Base-by-base conservation (phyloP, 805 yeast genomes). In the Ascoidea rubescens region DNA sequence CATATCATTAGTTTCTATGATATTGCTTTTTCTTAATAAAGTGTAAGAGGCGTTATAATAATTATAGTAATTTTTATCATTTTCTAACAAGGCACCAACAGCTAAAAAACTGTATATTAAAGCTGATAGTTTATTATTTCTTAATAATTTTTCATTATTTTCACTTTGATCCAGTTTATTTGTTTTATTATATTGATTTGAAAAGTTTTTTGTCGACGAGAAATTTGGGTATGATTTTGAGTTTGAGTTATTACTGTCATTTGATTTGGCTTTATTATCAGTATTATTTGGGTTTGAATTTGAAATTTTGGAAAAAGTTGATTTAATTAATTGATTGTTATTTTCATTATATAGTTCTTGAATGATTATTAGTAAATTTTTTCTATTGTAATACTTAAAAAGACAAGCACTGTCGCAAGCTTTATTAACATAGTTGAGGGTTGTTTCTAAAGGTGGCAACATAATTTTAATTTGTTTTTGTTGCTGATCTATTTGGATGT, bases 321-420 rank as follows among this genome's bases (percentile, higher is more conserved):
- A 21, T 14, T 50, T 45, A 14, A 12, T 16, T 30, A 12, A 30
- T 31, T 46, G 49, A 30, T n/a, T n/a, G 16, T 48, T 17, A 31
- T 37, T n/a, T 8, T 50, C 54, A 37, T 45, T 42, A 44, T 55
- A 55, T 45, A 55, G 54, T 6, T 52, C 52, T 28, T 49, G 31
- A 21, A 55, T 48, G 42, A 53, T 50, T 44, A 48, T 51, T 17
- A 54, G 45, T n/a, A 55, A 48, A 31, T 54, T 55, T 5, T 50
- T n/a, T 37, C 96, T 69, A 61, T 89, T 96, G 63, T 87, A 85
- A 63, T 89, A 88, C 52, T 95, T 71, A 63, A 88, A 86, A 51
- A 89, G 69, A 65, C 95, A 87, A 0, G 95, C 95, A 58, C 82
- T 80, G 55, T 81, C 79, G 95, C 96, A 89, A 0, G 90, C 84